Evolutionary conservation across 148 eudicot species (phyloP), one percentile per base, ranked within the genome.

Genomic region (Arbutus unedo): DNA sequence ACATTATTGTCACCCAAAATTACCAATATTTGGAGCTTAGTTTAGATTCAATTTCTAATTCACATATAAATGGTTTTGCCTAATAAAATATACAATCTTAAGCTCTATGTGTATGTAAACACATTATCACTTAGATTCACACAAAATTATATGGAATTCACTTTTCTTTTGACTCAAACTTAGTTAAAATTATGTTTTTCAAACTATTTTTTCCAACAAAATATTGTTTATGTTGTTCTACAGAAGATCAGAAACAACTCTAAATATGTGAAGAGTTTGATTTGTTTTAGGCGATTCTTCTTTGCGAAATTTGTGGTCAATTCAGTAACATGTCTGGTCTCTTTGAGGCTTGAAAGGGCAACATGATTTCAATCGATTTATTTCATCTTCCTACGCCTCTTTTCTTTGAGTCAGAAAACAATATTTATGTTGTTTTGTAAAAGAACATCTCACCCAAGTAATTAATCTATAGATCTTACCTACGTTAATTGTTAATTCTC

Each of bases 211-310:
- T n/a, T n/a, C n/a, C n/a, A n/a, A n/a, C n/a, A n/a, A n/a, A 31
- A 54, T 3, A 59, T 59, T 18, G n/a, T 59, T 6, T 59, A 59
- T 59, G 57, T 4, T 19, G 64, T 18, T 59, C 64, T 18, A 6
- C 19, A 19, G 8, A 5, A 57, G 7, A 57, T 18, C 21, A 59
- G 64, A 59, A 19, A 59, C 64, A 59, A 8, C 64, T 59, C 64
- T 59, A 56, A 8, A 7, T 59, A 19, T 19, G 6, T 59, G 21
- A 31, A 31, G 38, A 31, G 38, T 95, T 88, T 66, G 94, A 95
- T 81, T 91, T 93, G 43, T 70, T 31, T 82, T 81, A 90, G 93
- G 86, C 93, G 92, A 44, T 90, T 86, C 89, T 93, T 93, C 84
- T 85, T 76, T 75, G 93, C 98, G 7, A 94, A 91, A 38, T 78